phyloP scores from a whole-genome alignment of 1,139 yeast species.

The Kluyveromyces sp. region DNA sequence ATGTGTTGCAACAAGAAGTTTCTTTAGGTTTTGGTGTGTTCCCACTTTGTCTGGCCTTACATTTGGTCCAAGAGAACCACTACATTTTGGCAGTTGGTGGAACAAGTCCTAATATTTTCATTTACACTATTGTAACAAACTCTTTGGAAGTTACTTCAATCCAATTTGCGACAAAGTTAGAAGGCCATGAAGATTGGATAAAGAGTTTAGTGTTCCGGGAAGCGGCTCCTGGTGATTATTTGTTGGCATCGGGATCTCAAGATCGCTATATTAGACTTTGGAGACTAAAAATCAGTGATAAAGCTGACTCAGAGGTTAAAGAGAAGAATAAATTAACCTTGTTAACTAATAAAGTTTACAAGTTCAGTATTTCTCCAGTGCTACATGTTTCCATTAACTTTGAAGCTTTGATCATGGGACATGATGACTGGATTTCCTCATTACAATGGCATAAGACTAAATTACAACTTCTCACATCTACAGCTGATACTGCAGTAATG shows the following conservation, averaged over 20 bases:
- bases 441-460: conserved; percentile 70
- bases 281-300: conserved; percentile 56
- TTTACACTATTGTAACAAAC: conserved; percentile 41
- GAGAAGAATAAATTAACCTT: conserved; percentile 46
- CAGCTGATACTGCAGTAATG: conserved; percentile 92
- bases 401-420: conserved; percentile 94
- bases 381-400: conserved; percentile 52
- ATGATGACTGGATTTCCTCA: conserved; percentile 94
- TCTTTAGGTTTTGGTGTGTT: conserved; percentile 44
- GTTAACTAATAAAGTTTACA: conserved; percentile 57
- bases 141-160: conserved; percentile 21
- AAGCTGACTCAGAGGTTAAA: conserved; percentile 50
- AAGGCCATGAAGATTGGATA: conserved; percentile 95
- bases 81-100: conserved; percentile 77
- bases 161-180: conserved; percentile 43
- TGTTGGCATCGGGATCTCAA: conserved; percentile 82
- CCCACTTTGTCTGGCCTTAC: conserved; percentile 57
- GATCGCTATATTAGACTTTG: conserved; percentile 85
- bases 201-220: conserved; percentile 59
- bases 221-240: conserved; percentile 40
- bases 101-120: conserved; percentile 50
- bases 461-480: conserved; percentile 65
- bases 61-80: conserved; percentile 32
- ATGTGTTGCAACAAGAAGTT: conserved; percentile 32
- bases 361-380: conserved; percentile 36